Base-by-base conservation (phyloP, 805 yeast species). In the Zygosaccharomyces lentus region DNA sequence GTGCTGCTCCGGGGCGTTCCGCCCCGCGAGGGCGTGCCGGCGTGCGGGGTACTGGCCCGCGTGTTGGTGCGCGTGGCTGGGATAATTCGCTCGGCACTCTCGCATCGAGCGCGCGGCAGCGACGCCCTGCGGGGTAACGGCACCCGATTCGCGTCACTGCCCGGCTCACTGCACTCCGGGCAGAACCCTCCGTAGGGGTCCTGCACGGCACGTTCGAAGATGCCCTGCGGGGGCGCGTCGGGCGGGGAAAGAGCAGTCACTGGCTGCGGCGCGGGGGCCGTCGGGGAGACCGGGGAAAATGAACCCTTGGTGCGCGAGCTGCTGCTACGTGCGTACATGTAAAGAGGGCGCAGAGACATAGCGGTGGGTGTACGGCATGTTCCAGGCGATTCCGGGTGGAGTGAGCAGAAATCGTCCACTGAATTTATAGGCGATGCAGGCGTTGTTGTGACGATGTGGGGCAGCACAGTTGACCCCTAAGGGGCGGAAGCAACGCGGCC, bases 151-250 rank as follows among this genome's bases (percentile, higher is more conserved):
- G 32, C 5, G 32, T 37, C 54, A 41, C 9, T 27, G 43, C 1
- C 15, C 45, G 10, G 37, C 12, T 16, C 34, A 39, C 41, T 37
- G 12, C 34, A 24, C 43, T 37, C 47, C 34, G 44, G 52, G 56
- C 60, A 53, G 67, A 61, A 47, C 57, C 52, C 47, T 46, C 50
- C 41, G 56, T 41, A 48, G 63, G 61, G 58, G 49, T 59, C 56
- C 48, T 58, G 58, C 13, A 59, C 58, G 30, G 62, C 48, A 46
- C 61, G 50, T 44, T 61, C 66, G 37, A 61, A 61, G 34, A 61
- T 57, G 21, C 63, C 55, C 34, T 70, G 50, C 64, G 81, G 78
- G 2, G 57, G 2, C 15, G 13, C 9, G 16, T 3, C 16, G 4
- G 16, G 8, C 8, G 10, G 15, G 32, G 16, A 3, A 4, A 10